Base-by-base conservation (phyloP, 2,329 filamentous ascomycete genomes). In the Phyllosticta ampelicida region DNA sequence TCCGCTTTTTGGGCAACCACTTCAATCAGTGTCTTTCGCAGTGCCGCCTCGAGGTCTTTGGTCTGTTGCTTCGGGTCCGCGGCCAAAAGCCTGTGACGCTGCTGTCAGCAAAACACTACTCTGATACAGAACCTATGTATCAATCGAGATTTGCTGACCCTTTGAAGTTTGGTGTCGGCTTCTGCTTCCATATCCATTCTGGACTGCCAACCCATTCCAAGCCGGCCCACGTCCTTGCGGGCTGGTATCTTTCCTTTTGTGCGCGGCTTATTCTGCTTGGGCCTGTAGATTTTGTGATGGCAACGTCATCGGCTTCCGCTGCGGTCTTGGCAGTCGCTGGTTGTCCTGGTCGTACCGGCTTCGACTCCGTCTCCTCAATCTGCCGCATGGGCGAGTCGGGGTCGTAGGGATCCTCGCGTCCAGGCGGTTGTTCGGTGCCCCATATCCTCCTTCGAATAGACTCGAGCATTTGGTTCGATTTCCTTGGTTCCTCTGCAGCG, bases 181-280 rank as follows among this genome's bases (percentile, higher is more conserved):
- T 63, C 55, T 65, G 62, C 56, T 64, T 59, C 63, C 61, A 64
- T 20, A 64, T 61, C 71, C 70, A 73, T 49, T 75, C 64, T 59
- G 74, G 73, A 11, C 68, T 69, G 30, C 82, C 82, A 51, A 85
- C 71, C 55, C 68, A 69, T 61, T 78, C 73, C 60, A 85, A 65
- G 0, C 76, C 79, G 51, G 81, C 71, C 78, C 79, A 81, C 3
- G 71, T 77, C 49, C 66, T 68, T 21, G 80, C 75, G n/a, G 73
- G 73, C 54, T 71, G 66, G 66, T 82, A 82, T 30, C 8, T 10
- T 3, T 21, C 16, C 19, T 5, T 20, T 51, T 49, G 8, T 20
- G 23, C 13, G 2, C 26, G 23, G 16, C 9, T 13, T 18, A 26
- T 18, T 18, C 49, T 48, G 16, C 19, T 21, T 13, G 54, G 54